Evolutionary conservation across 805 yeast genomes (phyloP).

Genomic region (Pichia exigua): DNA sequence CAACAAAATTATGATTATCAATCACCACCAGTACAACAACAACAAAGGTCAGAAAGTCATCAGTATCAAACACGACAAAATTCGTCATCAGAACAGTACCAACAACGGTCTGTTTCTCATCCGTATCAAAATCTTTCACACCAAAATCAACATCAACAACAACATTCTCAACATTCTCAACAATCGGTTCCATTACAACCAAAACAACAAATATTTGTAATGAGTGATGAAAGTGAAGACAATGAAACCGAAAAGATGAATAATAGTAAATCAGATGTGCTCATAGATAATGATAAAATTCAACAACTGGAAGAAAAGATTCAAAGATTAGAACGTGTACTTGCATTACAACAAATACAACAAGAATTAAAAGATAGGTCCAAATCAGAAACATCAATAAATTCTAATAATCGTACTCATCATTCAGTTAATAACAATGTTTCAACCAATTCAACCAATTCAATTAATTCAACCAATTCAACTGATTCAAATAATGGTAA

Average conservation of each 20-base stretch:
- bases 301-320: slow-evolving; percentile 28
- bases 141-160: neutral
- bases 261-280: neutral
- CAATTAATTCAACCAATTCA: neutral
- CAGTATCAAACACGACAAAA: neutral
- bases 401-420: neutral
- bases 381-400: neutral
- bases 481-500: neutral
- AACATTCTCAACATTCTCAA: neutral
- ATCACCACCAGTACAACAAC: neutral
- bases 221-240: slow-evolving; percentile 2
- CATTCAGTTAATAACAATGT: neutral
- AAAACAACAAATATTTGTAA: neutral
- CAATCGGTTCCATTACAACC: neutral
- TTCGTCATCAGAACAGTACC: neutral
- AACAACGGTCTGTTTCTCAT: neutral
- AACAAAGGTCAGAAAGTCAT: neutral
- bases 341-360: slow-evolving; percentile 20
- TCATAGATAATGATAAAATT: slow-evolving; percentile 14
- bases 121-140: neutral
- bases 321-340: slow-evolving; percentile 22
- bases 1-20: neutral
- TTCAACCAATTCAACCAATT: neutral
- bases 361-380: slow-evolving; percentile 11
- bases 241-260: neutral